Evolutionary conservation across 1,284 basidiomycete genomes (phyloP), one percentile per base, ranked within the genome.

Genomic region (Sanghuangporus baumii): DNA sequence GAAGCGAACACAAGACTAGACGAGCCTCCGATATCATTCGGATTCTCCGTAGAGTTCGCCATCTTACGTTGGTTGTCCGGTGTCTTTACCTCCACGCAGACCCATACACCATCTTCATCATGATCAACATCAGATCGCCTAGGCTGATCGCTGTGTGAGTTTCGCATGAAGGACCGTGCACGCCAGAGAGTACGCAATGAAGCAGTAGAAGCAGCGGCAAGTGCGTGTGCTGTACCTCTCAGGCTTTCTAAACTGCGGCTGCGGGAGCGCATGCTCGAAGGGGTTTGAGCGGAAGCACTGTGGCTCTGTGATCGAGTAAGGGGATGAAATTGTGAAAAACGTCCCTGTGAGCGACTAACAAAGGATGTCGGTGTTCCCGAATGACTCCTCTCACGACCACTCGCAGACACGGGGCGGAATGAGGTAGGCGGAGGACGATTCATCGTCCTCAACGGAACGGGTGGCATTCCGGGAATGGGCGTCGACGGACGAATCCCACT

Each of bases 401-500:
- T 16, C 7, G 54, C 31, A 18, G 61, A 50, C 16, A 47, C 54
- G 16, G 61, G 55, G 16, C 61, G 55, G 55, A 57, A 62, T 18
- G 61, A 62, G 6, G 61, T 55, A 23, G 61, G 61, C 4, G 61
- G 61, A 9, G 61, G 55, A 7, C 61, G 55, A 48, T 61, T 36
- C 16, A 43, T 52, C n/a, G 26, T 31, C 26, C 26, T 31, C 26
- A n/a, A 51, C 38, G 51, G 52, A 18, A 43, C 43, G 18, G 55
- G 34, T 6, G 61, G 61, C 61, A 62, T 62, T 31, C 55, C 61
- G 9, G 61, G 61, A 11, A 62, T 47, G 20, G 61, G 61, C 20
- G 61, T 57, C 43, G 61, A 62, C 9, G 61, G 46, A 37, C 61
- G 61, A 8, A 62, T 57, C 5, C 55, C 61, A 46, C 61, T 62